Conservation (phyloP, 2,329 filamentous ascomycete species). For the Dactylonectria estremocensis region DNA sequence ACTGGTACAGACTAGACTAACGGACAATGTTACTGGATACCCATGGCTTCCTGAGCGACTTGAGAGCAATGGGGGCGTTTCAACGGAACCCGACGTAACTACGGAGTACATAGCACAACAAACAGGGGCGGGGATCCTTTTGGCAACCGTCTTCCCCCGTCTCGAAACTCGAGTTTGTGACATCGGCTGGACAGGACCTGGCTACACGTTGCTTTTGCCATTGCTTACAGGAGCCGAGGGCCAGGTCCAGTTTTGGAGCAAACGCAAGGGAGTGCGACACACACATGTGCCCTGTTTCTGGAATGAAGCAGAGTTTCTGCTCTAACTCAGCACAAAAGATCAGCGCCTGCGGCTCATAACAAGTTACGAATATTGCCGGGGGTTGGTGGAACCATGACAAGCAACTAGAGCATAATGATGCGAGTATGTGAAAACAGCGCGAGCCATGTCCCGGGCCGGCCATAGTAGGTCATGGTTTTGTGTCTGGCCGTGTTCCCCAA, state of each 20-base stretch:
- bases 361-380: conserved; percentile 26
- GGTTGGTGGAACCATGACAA: conserved; percentile 18
- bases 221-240: conserved; percentile 18
- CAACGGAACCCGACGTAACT: conserved; percentile 37
- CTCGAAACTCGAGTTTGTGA: conserved; percentile 10
- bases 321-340: conserved; percentile 27
- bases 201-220: conserved; percentile 22
- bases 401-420: conserved; percentile 23
- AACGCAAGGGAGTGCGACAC: conserved; percentile 34
- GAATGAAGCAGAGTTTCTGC: conserved; percentile 35
- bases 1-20: conserved; percentile 35
- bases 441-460: conserved; percentile 24
- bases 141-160: conserved; percentile 9
- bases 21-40: conserved; percentile 40
- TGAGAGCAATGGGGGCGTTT: conserved; percentile 38
- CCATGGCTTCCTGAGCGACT: conserved; percentile 35
- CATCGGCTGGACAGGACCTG: not conserved
- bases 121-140: conserved; percentile 38
- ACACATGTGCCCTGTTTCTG: conserved; percentile 42
- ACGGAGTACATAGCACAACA: conserved; percentile 24
- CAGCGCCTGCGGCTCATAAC: conserved; percentile 19
- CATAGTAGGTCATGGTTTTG: conserved; percentile 32
- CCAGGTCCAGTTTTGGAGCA: conserved; percentile 24
- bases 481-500: conserved; percentile 32
- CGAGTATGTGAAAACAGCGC: not conserved